Evolutionary conservation across 805 yeast species (phyloP).

Genomic region (Ogataea salicorniae): DNA sequence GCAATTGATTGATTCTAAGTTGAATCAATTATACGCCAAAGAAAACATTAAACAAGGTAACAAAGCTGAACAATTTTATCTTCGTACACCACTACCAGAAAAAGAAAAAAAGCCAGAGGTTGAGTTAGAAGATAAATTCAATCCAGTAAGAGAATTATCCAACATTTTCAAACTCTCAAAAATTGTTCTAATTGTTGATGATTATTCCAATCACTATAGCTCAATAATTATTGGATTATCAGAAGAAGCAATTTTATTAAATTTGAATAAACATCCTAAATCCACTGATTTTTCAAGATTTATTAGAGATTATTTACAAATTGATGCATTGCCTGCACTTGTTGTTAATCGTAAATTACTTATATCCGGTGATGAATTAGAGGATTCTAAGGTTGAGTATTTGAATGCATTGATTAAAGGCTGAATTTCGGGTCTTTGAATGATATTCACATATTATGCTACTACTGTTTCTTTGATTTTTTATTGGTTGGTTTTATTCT

Average conservation of each 20-base stretch:
- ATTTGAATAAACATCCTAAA: conserved; percentile 7
- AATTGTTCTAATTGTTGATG: conserved; percentile 6
- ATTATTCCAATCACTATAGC: not conserved
- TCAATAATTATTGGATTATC: not conserved
- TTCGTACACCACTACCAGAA: not conserved
- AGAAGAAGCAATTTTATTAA: conserved; percentile 7
- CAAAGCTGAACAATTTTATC: not conserved
- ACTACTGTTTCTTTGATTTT: too few relatives aligned
- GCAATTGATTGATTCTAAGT: not conserved
- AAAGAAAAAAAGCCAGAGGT: not conserved
- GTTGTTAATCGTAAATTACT: not conserved
- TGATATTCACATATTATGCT: too few relatives aligned
- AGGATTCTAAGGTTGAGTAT: not conserved
- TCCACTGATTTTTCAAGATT: not conserved
- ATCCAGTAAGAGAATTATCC: conserved; percentile 2
- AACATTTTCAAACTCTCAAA: conserved; percentile 4
- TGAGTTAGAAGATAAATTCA: not conserved
- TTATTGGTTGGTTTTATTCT: too few relatives aligned
- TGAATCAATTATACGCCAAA: not conserved
- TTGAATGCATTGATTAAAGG: too few relatives aligned
- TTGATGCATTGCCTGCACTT: conserved; percentile 9
- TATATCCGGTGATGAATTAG: not conserved
- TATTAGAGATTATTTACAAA: conserved; percentile 2
- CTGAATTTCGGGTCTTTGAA: too few relatives aligned
- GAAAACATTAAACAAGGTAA: not conserved